Conservation (phyloP, 2,329 filamentous ascomycete species). For the Huntiella bhutanensis region DNA sequence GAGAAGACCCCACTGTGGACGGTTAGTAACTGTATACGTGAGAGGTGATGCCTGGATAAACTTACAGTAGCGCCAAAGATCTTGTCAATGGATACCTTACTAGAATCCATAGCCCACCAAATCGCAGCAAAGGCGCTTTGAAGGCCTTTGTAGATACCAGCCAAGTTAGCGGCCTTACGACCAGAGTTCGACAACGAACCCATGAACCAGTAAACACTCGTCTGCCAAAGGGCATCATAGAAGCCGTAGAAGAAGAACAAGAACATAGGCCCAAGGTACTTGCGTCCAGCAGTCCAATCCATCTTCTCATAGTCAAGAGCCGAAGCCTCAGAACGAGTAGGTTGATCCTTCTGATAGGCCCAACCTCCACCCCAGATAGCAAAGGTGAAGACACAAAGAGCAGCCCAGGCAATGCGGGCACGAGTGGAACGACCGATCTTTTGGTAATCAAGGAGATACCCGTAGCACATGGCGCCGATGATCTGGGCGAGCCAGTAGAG, state of each 20-base stretch:
- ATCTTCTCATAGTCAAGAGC: conserved; percentile 16
- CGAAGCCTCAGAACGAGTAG: conserved; percentile 23
- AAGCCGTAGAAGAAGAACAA: conserved; percentile 82
- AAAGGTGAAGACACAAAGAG: conserved; percentile 53
- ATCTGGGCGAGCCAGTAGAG: conserved; percentile 72
- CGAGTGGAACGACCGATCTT: conserved; percentile 42
- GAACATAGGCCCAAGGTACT: conserved; percentile 63
- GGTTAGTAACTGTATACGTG: neutral
- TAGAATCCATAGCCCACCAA: conserved; percentile 50
- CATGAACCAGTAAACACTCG: conserved; percentile 86
- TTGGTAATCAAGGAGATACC: conserved; percentile 47
- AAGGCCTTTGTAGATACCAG: conserved; percentile 70
- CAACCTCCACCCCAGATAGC: conserved; percentile 70
- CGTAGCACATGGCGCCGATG: conserved; percentile 53
- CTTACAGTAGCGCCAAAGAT: conserved; percentile 41
- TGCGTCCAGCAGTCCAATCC: conserved; percentile 47
- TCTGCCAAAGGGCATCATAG: conserved; percentile 82
- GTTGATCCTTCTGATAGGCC: conserved; percentile 50
- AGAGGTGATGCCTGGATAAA: conserved; percentile 13
- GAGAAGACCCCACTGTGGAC: conserved; percentile 51
- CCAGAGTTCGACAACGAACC: conserved; percentile 82
- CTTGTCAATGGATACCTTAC: conserved; percentile 44
- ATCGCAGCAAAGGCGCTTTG: conserved; percentile 74
- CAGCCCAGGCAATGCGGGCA: conserved; percentile 42
- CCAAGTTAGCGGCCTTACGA: conserved; percentile 79